Base-by-base conservation (phyloP, 192 early-diverging fungal genomes). In the Entophlyctis luteolus region DNA sequence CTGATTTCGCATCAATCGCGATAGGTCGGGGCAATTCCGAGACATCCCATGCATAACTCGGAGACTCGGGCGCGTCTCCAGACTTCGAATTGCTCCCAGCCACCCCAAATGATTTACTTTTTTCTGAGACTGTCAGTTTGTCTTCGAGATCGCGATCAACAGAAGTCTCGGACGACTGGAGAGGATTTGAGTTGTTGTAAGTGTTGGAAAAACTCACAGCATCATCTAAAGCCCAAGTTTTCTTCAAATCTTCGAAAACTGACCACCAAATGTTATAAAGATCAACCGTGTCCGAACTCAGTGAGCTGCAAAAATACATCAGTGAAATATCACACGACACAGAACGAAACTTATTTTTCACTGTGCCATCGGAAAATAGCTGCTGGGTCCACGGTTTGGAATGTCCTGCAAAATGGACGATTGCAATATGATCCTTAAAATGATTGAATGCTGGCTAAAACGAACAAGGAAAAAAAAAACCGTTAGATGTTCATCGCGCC, bases 301-400 rank as follows among this genome's bases (percentile, higher is more conserved):
- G n/a, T 1, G 55, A n/a, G 36, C 31, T 16, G 31, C 23, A 16
- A 5, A 38, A 35, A 16, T 20, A 58, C 28, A 3, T 2, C 23
- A 50, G n/a, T 23, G 23, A 42, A 25, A 31, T 10, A 47, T 22
- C 22, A 49, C 1, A n/a, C n/a, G n/a, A n/a, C n/a, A n/a, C n/a
- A n/a, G 39, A 42, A 31, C 1, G 33, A 53, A 36, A 74, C 72
- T 39, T 55, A 28, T 74, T 56, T 28, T 57, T 47, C 23, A 74
- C 66, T 4, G 72, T 37, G 12, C 72, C 72, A 63, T 74, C 72
- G 0, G 59, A 35, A 50, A 81, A 85, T 23, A 88, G 84, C 28
- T 83, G 77, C 77, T 85, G 90, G 50, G 83, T 81, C 95, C 95
- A 98, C 4, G 95, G 95, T 77, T 98, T 98, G 20, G 81, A 75